Base-by-base conservation (phyloP, 139 green algal genomes). In the Tetradesmus obliquus region DNA sequence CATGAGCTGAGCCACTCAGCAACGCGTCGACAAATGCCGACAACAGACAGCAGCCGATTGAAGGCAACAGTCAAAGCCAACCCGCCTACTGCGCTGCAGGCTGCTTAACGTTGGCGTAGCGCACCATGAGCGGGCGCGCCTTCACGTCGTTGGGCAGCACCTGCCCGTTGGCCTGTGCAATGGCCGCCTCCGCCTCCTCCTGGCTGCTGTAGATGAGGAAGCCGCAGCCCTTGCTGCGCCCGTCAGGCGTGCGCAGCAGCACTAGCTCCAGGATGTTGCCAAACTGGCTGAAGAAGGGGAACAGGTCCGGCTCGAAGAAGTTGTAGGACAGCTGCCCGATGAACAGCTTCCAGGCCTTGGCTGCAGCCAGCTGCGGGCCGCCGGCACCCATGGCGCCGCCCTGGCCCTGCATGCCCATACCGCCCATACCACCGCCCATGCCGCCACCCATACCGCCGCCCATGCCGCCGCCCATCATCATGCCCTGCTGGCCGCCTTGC, bases 291-390 rank as follows among this genome's bases (percentile, higher is more conserved):
- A 92, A 90, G 90, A 87, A 90, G 15, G 90, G 90, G 24, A 71
- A 81, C 55, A 92, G 90, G 55, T 92, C 66, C 1, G 51, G 19
- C 90, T 92, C 90, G 19, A 22, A 19, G 17, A 92, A 62, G 17
- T 86, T 82, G 72, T 86, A 92, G n/a, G 57, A 85, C 81, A 92
- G 84, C 90, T 92, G 90, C 24, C 90, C 90, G 15, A 92, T 84
- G 71, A 92, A 92, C 55, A 92, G 71, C 90, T 92, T 92, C 90
- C 90, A 92, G 19, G 85, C 83, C 83, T 90, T 90, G 57, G 90
- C 90, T 15, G 72, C 71, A 15, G 24, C 69, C 5, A 90, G 69
- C 57, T 57, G 53, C 1, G 55, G 12, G 53, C 45, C 87, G n/a
- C 84, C 60, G 32, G 32, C 55, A 58, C 79, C 79, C 79, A 60